Evolutionary conservation across 345 rosid species (phyloP).

Genomic region (Arabis alpina): DNA sequence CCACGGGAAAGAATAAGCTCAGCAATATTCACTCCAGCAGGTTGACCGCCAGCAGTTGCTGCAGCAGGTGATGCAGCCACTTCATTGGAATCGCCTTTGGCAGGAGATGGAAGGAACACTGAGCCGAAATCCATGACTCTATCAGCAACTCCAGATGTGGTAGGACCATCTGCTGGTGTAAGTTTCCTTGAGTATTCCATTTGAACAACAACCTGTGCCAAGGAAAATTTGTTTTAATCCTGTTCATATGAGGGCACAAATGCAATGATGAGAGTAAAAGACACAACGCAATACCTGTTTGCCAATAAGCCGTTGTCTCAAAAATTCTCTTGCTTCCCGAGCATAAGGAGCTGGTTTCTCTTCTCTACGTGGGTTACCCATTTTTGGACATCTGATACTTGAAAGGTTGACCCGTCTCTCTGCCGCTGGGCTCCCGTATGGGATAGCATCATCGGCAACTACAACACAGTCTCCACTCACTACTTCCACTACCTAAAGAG

Average conservation of each 20-base stretch:
- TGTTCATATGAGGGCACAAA: neutral
- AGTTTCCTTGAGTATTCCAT: constrained; percentile 98
- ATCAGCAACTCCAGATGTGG: constrained; percentile 59
- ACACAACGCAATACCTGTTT: constrained; percentile 54
- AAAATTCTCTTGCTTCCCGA: constrained; percentile 86
- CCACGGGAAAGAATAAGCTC: constrained; percentile 86
- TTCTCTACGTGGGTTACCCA: constrained; percentile 87
- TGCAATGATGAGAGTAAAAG: neutral
- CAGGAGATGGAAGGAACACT: constrained; percentile 68
- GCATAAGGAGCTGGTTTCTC: constrained; percentile 96
- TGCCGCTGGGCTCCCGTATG: constrained; percentile 79
- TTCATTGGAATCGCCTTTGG: constrained; percentile 68
- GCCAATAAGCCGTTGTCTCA: constrained; percentile 84
- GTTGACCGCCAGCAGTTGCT: constrained; percentile 49
- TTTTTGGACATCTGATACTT: constrained; percentile 89
- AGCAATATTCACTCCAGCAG: constrained; percentile 73
- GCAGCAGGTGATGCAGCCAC: constrained; percentile 50
- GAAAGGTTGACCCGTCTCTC: constrained; percentile 92
- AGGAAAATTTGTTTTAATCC: neutral
- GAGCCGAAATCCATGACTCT: constrained; percentile 95
- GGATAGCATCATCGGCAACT: constrained; percentile 91
- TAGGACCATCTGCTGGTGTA: constrained; percentile 62
- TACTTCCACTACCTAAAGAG: constrained; percentile 85
- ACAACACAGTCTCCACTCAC: constrained; percentile 94
- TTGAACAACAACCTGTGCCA: constrained; percentile 74